Evolutionary conservation across 2,329 filamentous ascomycete genomes (phyloP).

Genomic region (Domatiomyces catenatus): DNA sequence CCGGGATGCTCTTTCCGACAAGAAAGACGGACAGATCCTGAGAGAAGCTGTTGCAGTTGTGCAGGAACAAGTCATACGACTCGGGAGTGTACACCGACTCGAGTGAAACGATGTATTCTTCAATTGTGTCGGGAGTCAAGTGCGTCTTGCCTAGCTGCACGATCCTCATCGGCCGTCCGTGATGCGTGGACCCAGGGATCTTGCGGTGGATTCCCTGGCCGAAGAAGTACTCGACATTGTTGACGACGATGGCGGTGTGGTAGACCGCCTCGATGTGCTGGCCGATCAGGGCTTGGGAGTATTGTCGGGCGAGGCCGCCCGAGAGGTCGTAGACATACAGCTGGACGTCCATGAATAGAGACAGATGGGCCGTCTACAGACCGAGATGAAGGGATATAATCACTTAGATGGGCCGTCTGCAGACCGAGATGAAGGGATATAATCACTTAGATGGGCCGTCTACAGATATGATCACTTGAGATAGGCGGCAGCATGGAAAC

Average conservation of each 20-base stretch:
- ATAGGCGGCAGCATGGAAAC: neutral
- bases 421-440: neutral
- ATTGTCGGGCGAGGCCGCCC: slow-evolving; percentile 41
- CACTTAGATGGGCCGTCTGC: no score
- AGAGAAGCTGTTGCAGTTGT: slow-evolving; percentile 97
- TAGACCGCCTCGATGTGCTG: slow-evolving; percentile 81
- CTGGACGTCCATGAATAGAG: slow-evolving; percentile 51
- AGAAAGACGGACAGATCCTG: slow-evolving; percentile 86
- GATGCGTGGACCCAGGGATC: slow-evolving; percentile 65
- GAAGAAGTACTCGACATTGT: slow-evolving; percentile 78
- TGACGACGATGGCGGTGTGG: slow-evolving; percentile 78
- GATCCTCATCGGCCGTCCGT: slow-evolving; percentile 67
- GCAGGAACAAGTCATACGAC: slow-evolving; percentile 75
- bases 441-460: neutral
- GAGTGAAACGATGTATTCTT: slow-evolving; percentile 76
- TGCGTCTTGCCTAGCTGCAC: slow-evolving; percentile 61
- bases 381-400: no score
- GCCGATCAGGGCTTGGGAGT: slow-evolving; percentile 45
- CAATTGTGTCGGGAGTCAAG: slow-evolving; percentile 63
- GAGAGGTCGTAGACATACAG: slow-evolving; percentile 70
- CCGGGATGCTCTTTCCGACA: slow-evolving; percentile 72
- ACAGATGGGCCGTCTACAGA: neutral
- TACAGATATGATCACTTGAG: neutral
- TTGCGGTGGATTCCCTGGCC: slow-evolving; percentile 77
- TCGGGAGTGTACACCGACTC: slow-evolving; percentile 67